These are phyloP conservation scores for Tolypocladium nubicola DNA, from an alignment of 2,329 filamentous ascomycete genomes.

Conservation along the genomic window DNA sequence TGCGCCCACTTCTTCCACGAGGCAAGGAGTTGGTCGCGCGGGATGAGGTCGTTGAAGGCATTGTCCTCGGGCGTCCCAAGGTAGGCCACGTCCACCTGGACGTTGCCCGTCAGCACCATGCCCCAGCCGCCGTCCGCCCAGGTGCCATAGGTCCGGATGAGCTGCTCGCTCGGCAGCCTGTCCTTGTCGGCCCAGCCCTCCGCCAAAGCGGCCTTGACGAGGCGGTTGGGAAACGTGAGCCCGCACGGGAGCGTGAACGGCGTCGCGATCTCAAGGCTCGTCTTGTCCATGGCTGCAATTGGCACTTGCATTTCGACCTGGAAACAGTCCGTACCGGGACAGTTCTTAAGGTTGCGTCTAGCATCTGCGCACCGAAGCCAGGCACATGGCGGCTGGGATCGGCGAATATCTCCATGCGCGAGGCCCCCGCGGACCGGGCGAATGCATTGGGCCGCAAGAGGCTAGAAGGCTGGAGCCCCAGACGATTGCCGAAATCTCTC, in stretches of 20 bases:
- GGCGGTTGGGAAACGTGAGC: conserved; percentile 42
- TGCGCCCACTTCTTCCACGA: conserved; percentile 28
- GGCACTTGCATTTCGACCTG: background rate
- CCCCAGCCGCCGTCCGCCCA: conserved; percentile 48
- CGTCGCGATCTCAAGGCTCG: conserved; percentile 9
- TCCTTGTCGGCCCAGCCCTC: conserved; percentile 30
- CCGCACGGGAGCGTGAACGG: conserved; percentile 43
- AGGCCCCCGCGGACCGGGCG: background rate
- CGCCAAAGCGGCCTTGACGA: conserved; percentile 41
- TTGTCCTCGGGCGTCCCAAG: conserved; percentile 24
- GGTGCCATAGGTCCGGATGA: conserved; percentile 34
- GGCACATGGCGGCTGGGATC: background rate
- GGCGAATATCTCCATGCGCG: background rate
- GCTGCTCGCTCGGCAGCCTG: conserved; percentile 30
- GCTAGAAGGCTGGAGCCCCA: background rate
- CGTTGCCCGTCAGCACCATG: conserved; percentile 39
- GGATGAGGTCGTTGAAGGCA: conserved; percentile 18
- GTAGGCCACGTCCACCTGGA: conserved; percentile 28
- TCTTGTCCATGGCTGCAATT: background rate
- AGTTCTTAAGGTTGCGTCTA: background rate
- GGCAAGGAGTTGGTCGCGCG: conserved; percentile 15
- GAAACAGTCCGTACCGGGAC: too few relatives aligned
- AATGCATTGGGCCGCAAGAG: background rate
- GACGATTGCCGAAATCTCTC: background rate
- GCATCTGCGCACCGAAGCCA: background rate